Percentiles rank a stretch among this genome's conserved stretches.
phyloP scores from a whole-genome alignment of 805 yeast species.

The Nakazawaea molendinolei region DNA sequence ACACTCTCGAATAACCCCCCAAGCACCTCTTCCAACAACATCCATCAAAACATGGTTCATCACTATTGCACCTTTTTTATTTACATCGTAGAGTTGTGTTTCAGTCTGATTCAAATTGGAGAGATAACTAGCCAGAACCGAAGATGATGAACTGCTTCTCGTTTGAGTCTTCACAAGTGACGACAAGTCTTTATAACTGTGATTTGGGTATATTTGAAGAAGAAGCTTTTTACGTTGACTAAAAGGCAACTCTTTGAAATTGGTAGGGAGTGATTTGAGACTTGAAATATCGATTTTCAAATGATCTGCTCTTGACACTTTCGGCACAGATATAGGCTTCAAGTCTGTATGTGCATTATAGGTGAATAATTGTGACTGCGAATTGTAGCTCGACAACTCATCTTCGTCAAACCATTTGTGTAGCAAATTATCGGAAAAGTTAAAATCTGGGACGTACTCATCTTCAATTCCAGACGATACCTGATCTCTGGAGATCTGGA shows the following conservation, averaged over 20 bases:
- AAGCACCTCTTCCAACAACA: slow-evolving; percentile 82
- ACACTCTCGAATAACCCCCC: slow-evolving; percentile 81
- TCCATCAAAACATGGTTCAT: slow-evolving; percentile 58
- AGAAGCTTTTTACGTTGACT: slow-evolving; percentile 47
- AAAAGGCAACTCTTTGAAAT: slow-evolving; percentile 51
- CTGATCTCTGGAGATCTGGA: too few species aligned
- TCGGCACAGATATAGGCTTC: slow-evolving; percentile 9
- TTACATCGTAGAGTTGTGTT: slow-evolving; percentile 31
- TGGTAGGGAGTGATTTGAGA: slow-evolving; percentile 33
- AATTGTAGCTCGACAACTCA: slow-evolving; percentile 11
- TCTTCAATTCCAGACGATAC: slow-evolving; percentile 53
- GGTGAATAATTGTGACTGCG: neutral
- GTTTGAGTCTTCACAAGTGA: slow-evolving; percentile 16
- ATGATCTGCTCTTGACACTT: neutral
- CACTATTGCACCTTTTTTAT: slow-evolving; percentile 65
- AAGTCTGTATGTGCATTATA: slow-evolving; percentile 9
- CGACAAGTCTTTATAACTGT: slow-evolving; percentile 27
- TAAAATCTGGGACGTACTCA: slow-evolving; percentile 71
- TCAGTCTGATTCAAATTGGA: slow-evolving; percentile 21
- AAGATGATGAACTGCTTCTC: slow-evolving; percentile 10
- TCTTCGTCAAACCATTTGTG: slow-evolving; percentile 37
- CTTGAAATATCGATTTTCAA: slow-evolving; percentile 5
- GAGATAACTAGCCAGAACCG: slow-evolving; percentile 19
- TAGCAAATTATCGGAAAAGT: slow-evolving; percentile 41
- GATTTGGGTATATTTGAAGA: slow-evolving; percentile 28